These are phyloP conservation scores for Blastomyces percursus DNA, from an alignment of 2,329 filamentous ascomycete species.

Conservation along the genomic window DNA sequence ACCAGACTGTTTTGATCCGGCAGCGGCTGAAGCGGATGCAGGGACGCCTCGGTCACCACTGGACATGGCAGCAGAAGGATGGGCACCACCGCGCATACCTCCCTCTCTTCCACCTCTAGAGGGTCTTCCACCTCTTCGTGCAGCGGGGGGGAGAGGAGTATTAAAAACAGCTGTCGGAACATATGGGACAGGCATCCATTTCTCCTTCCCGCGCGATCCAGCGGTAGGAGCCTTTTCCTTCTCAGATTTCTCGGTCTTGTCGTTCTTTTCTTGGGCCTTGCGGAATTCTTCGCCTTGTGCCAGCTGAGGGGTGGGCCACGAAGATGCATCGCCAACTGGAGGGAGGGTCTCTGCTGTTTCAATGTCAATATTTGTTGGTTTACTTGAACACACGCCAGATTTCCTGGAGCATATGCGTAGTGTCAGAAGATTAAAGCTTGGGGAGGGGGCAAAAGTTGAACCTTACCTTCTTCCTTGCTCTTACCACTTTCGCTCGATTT, in stretches of 20 bases:
- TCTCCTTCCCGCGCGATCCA: slow-evolving; percentile 58
- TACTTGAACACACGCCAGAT: slow-evolving; percentile 11
- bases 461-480: slow-evolving; percentile 28
- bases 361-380: slow-evolving; percentile 11
- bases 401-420: slow-evolving; percentile 16
- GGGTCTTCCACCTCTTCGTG: slow-evolving; percentile 45
- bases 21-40: slow-evolving; percentile 20
- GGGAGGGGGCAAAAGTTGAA: not conserved
- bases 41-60: slow-evolving; percentile 26
- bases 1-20: slow-evolving; percentile 22
- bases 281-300: slow-evolving; percentile 66
- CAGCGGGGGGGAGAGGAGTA: slow-evolving; percentile 54
- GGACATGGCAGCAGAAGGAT: slow-evolving; percentile 23
- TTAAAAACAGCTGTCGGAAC: slow-evolving; percentile 78
- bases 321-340: slow-evolving; percentile 61
- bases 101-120: slow-evolving; percentile 45
- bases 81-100: slow-evolving; percentile 36
- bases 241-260: slow-evolving; percentile 39
- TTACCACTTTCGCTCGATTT: slow-evolving; percentile 31
- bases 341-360: slow-evolving; percentile 37
- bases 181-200: slow-evolving; percentile 75
- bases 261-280: slow-evolving; percentile 54
- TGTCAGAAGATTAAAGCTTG: not conserved
- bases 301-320: slow-evolving; percentile 84
- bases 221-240: slow-evolving; percentile 52